Evolutionary conservation across 495 filamentous ascomycete species (phyloP).

Genomic region (Aspergillus taichungensis): DNA sequence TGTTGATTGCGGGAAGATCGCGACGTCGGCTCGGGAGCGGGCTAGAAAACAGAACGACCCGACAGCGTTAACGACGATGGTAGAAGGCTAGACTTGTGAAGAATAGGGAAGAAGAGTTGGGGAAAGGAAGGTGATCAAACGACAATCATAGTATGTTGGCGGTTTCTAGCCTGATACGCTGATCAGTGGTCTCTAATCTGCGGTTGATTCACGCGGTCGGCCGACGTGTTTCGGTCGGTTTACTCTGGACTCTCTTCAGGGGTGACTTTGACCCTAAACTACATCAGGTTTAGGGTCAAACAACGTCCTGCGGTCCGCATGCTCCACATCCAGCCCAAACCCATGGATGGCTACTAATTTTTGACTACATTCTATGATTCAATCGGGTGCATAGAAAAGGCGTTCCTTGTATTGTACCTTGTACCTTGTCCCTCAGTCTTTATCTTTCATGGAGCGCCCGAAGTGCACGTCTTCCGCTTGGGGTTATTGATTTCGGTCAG

Average conservation of each 20-base stretch:
- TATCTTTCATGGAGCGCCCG: too few species aligned
- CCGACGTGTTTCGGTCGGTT: conserved; percentile 20
- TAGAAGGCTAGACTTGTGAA: neutral
- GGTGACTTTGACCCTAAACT: conserved; percentile 14
- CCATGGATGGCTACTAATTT: neutral
- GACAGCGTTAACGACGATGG: neutral
- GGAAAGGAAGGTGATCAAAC: neutral
- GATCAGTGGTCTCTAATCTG: too few species aligned
- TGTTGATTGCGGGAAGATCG: conserved; percentile 1
- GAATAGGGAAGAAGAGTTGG: neutral
- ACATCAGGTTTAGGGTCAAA: conserved; percentile 15
- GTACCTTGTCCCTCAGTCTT: too few species aligned
- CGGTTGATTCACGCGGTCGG: conserved; percentile 3
- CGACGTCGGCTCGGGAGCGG: conserved; percentile 1
- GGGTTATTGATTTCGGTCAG: too few species aligned
- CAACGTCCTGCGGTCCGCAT: neutral
- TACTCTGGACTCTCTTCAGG: conserved; percentile 17
- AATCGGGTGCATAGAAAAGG: too few species aligned
- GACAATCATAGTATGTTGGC: too few species aligned
- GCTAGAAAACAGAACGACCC: conserved; percentile 1
- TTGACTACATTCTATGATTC: neutral
- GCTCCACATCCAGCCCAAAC: too few species aligned
- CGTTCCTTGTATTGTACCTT: too few species aligned
- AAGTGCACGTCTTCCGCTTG: too few species aligned
- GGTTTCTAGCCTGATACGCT: too few species aligned